Conservation (phyloP, 2,329 filamentous ascomycete genomes). For the Penicillium sp. region DNA sequence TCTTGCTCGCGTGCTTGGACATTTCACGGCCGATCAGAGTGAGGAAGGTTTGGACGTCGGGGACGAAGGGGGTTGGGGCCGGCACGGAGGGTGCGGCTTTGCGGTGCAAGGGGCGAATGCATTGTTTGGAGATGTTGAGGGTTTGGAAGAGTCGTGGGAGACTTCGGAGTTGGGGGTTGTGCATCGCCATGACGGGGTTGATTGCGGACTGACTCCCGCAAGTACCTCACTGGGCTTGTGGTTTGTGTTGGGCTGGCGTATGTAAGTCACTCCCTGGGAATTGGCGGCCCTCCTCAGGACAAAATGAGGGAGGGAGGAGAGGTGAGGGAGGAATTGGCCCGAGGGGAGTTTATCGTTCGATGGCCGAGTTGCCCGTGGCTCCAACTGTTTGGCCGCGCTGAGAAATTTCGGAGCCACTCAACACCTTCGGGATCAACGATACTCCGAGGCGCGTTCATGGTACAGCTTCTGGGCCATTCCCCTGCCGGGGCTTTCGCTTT, state of each 20-base stretch:
- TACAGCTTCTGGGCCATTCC: constrained; percentile 5
- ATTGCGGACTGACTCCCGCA: constrained; percentile 15
- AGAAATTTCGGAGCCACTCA: constrained; percentile 37
- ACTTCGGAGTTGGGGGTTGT: constrained; percentile 35
- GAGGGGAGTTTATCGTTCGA: constrained; percentile 1
- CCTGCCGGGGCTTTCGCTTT: not conserved
- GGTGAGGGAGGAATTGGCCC: constrained; percentile 14
- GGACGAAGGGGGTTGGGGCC: constrained; percentile 80
- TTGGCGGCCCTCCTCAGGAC: not conserved
- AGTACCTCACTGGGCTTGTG: not conserved
- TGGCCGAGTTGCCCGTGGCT: constrained; percentile 11
- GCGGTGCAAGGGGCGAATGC: constrained; percentile 51
- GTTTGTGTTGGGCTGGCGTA: not conserved
- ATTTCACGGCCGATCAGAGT: constrained; percentile 88
- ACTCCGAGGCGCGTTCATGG: constrained; percentile 17
- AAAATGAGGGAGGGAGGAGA: not conserved
- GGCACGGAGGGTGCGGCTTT: constrained; percentile 60
- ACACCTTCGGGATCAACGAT: constrained; percentile 40
- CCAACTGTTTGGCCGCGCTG: constrained; percentile 15
- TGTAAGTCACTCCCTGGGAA: not conserved
- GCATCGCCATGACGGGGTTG: constrained; percentile 37
- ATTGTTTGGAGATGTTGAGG: constrained; percentile 38
- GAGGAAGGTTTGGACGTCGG: constrained; percentile 84
- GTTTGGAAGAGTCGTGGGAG: constrained; percentile 37
- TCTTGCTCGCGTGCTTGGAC: constrained; percentile 80